These are phyloP conservation scores for Sonneratia alba DNA, from an alignment of 345 rosid genomes.

Conservation along the genomic window DNA sequence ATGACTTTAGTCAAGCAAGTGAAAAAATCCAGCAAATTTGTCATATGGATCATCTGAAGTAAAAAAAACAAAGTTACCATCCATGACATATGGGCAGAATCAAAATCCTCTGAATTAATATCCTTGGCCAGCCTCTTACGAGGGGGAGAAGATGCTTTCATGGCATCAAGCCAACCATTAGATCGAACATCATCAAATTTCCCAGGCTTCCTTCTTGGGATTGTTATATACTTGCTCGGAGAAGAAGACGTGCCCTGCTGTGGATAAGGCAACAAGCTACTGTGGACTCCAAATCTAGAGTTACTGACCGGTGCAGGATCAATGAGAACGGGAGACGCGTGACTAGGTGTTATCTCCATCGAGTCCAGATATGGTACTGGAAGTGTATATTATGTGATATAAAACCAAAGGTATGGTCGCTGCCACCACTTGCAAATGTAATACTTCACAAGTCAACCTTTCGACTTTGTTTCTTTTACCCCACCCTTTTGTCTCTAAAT, in stretches of 20 bases:
- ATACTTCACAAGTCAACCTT: conserved; percentile 8
- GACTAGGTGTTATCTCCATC: conserved; percentile 65
- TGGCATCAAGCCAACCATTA: conserved; percentile 88
- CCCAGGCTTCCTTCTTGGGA: conserved; percentile 49
- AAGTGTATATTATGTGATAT: not conserved
- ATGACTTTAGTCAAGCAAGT: not conserved
- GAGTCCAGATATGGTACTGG: conserved; percentile 14
- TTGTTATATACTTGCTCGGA: conserved; percentile 33
- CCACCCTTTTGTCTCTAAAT: conserved; percentile 83
- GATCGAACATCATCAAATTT: conserved; percentile 77
- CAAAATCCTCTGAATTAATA: conserved; percentile 47
- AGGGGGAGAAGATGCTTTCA: conserved; percentile 95
- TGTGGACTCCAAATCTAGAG: conserved; percentile 49
- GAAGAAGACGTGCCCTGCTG: conserved; percentile 44
- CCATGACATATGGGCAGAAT: conserved; percentile 57
- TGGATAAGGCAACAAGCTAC: conserved; percentile 30
- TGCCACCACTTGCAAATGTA: conserved; percentile 10
- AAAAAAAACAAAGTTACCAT: conserved; percentile 35
- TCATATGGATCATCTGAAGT: not conserved
- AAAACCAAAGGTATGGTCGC: conserved; percentile 8
- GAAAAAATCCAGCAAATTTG: conserved; percentile 1
- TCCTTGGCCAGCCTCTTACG: conserved; percentile 61
- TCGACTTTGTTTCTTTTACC: conserved; percentile 21
- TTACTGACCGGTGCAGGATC: conserved; percentile 56
- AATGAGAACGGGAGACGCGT: conserved; percentile 63